Evolutionary conservation across 495 filamentous ascomycete species (phyloP).

Genomic region (Xylaria flabelliformis): DNA sequence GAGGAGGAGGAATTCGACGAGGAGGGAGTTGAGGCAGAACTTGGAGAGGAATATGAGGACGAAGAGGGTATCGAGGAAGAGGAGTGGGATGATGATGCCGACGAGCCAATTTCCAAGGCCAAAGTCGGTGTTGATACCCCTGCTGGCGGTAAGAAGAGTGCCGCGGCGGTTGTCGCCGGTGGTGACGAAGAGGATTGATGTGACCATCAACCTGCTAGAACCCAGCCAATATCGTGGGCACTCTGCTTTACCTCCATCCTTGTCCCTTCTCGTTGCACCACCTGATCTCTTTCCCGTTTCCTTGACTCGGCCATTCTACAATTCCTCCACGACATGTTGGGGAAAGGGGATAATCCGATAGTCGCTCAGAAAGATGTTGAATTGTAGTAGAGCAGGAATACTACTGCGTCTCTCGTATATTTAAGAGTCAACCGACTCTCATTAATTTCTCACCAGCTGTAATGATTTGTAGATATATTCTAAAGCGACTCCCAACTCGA

Average conservation of each 20-base stretch:
- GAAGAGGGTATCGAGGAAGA: conserved; percentile 43
- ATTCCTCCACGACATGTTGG: neutral
- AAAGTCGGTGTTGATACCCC: conserved; percentile 37
- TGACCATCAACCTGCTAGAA: neutral
- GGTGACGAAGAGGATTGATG: conserved; percentile 46
- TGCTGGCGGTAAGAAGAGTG: conserved; percentile 45
- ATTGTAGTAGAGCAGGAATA: conserved; percentile 6
- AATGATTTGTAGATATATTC: neutral
- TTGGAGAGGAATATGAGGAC: conserved; percentile 46
- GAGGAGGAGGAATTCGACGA: conserved; percentile 42
- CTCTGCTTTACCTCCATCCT: neutral
- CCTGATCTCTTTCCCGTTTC: neutral
- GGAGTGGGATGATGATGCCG: conserved; percentile 41
- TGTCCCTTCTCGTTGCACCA: conserved; percentile 2
- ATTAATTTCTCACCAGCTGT: neutral
- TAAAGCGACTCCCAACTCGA: neutral
- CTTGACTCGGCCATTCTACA: conserved; percentile 11
- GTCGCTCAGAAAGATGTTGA: neutral
- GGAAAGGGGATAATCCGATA: neutral
- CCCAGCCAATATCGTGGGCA: neutral
- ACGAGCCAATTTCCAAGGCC: conserved; percentile 40
- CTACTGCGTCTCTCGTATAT: neutral
- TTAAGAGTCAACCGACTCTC: neutral
- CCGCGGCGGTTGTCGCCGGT: conserved; percentile 36
- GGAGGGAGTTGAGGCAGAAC: conserved; percentile 46